Evolutionary conservation across 495 filamentous ascomycete species (phyloP).

Genomic region (Glonium stellatum): DNA sequence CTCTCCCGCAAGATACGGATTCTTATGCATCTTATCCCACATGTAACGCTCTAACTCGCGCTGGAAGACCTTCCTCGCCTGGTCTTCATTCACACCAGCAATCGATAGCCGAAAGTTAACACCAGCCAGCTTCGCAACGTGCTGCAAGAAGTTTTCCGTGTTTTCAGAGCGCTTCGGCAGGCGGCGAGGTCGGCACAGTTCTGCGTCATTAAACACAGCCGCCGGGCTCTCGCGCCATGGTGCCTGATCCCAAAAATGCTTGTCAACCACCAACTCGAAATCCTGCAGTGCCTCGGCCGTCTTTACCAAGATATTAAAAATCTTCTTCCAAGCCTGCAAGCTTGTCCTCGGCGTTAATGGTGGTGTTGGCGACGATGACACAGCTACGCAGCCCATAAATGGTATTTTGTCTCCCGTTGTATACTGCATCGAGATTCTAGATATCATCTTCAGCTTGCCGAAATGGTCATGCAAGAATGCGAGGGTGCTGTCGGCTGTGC

Average conservation of each 20-base stretch:
- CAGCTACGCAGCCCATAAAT: constrained; percentile 4
- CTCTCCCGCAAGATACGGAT: neutral
- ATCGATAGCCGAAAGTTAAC: constrained; percentile 10
- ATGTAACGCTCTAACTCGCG: constrained; percentile 1
- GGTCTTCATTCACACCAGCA: neutral
- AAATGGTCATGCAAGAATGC: constrained; percentile 14
- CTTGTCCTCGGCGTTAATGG: constrained; percentile 8
- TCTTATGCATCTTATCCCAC: neutral
- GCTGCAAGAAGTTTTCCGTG: constrained; percentile 2
- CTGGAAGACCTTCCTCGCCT: constrained; percentile 1
- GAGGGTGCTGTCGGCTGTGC: constrained; percentile 8
- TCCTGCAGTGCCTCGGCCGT: constrained; percentile 1
- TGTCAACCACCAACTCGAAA: constrained; percentile 11
- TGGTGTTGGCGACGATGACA: neutral
- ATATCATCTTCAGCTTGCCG: neutral
- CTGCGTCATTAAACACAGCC: neutral
- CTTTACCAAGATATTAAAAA: neutral
- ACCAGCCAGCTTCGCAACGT: constrained; percentile 7
- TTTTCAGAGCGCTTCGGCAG: neutral
- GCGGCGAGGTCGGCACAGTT: neutral
- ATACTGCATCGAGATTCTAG: constrained; percentile 1
- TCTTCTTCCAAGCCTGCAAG: constrained; percentile 3
- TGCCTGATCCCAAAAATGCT: constrained; percentile 12
- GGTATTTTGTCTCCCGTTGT: constrained; percentile 4
- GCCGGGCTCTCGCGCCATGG: constrained; percentile 1